Evolutionary conservation across 2,329 filamentous ascomycete genomes (phyloP), one percentile per base, ranked within the genome.

Genomic region (Pyrenochaeta sp.): DNA sequence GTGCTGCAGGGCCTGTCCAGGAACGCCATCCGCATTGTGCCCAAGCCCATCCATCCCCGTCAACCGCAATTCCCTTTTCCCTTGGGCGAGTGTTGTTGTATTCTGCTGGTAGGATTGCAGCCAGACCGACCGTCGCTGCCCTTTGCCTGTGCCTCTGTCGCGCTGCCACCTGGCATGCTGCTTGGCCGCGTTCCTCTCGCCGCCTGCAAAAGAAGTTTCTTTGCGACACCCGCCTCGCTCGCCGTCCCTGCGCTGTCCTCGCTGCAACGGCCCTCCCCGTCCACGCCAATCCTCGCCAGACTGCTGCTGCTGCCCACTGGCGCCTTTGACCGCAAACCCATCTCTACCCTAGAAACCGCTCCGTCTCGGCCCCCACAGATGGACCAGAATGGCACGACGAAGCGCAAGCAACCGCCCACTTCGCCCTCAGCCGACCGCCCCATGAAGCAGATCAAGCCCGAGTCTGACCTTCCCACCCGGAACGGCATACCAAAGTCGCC

Each of bases 381-480:
- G 82, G 82, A 84, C 59, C 75, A 80, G 61, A 82, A 82, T 73
- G 80, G 81, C 54, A 73, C 78, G 46, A 79, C 83, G 65, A 87
- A 87, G 77, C 84, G 85, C 74, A 86, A 86, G 76, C 83, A 82
- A 68, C 84, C 82, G 62, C 81, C 83, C 15, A 77, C 81, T 24
- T 67, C 68, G 15, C 77, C 82, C 36, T 75, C 77, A 54, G 52
- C 58, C 50, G 83, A 86, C 58, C 82, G 84, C 53, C 84, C 85
- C 1, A 76, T 82, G 62, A 87, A 87, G 74, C 84, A 86, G 56
- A 77, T 84, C 52, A 84, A 82, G 64, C 79, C 82, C 15, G 82
- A 85, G 62, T 63, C 63, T 19, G 72, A 80, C 73, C 52, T 64
- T 51, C 76, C 83, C 49, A 77, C 78, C 19, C 65, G 68, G 53